These are phyloP conservation scores for Paracoccidioides lutzii DNA, from an alignment of 2,329 filamentous ascomycete genomes.

Conservation along the genomic window DNA sequence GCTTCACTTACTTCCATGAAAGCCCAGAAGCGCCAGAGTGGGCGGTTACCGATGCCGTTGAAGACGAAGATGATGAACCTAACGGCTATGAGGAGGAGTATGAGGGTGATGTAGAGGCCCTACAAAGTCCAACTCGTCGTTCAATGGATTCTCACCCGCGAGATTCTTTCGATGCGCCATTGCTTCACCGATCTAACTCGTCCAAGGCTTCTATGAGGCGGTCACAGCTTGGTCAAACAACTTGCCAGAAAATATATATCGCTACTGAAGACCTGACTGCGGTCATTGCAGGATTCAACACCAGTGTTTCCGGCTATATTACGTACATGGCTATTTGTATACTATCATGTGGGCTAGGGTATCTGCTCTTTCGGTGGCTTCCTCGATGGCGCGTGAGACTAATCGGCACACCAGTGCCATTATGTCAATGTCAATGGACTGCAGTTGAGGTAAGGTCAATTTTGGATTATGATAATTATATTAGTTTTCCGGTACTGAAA, in stretches of 20 bases:
- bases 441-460: conserved; percentile 58
- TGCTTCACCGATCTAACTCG: conserved; percentile 61
- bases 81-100: conserved; percentile 22
- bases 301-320: conserved; percentile 54
- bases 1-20: conserved; percentile 74
- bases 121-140: conserved; percentile 6
- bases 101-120: conserved; percentile 11
- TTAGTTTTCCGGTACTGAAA: neutral
- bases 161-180: conserved; percentile 41
- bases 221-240: conserved; percentile 41
- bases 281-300: conserved; percentile 81
- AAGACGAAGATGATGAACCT: conserved; percentile 25
- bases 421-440: conserved; percentile 75
- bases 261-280: conserved; percentile 87
- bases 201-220: conserved; percentile 52
- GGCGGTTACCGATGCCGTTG: conserved; percentile 38
- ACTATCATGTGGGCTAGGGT: conserved; percentile 62
- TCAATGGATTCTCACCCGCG: conserved; percentile 21
- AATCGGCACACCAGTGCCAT: conserved; percentile 53
- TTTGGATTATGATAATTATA: neutral
- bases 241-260: conserved; percentile 86
- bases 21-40: conserved; percentile 49
- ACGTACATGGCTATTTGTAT: conserved; percentile 60
- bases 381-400: conserved; percentile 74
- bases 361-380: conserved; percentile 77